Evolutionary conservation across 495 filamentous ascomycete species (phyloP).

Genomic region (Penicillium longicatenatum): DNA sequence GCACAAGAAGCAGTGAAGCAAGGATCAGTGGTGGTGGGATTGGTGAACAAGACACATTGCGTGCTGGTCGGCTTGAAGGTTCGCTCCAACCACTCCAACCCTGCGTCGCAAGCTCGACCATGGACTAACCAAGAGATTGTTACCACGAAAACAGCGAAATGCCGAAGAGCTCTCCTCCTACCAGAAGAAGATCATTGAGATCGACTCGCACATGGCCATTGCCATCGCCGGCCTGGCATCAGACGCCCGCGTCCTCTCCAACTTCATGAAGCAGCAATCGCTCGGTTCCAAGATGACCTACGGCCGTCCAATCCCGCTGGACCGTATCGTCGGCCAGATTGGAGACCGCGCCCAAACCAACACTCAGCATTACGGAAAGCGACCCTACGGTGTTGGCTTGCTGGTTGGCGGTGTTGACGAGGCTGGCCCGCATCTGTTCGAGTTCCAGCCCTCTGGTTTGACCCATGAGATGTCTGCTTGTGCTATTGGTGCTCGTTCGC

Average conservation of each 20-base stretch:
- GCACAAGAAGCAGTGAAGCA: constrained; percentile 98
- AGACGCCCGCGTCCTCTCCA: constrained; percentile 97
- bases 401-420: constrained; percentile 94
- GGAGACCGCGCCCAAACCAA: constrained; percentile 96
- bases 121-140: constrained; percentile 6
- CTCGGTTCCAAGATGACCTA: constrained; percentile 94
- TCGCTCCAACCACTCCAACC: constrained; percentile 24
- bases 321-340: constrained; percentile 85
- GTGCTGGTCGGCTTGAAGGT: constrained; percentile 97
- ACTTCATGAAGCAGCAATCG: constrained; percentile 99
- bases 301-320: constrained; percentile 86
- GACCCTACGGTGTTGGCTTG: constrained; percentile 94
- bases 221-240: constrained; percentile 96
- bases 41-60: constrained; percentile 96
- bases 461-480: constrained; percentile 96
- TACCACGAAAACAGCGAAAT: constrained; percentile 66
- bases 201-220: constrained; percentile 94
- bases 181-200: constrained; percentile 97
- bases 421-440: constrained; percentile 90
- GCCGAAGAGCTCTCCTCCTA: constrained; percentile 99
- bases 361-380: constrained; percentile 96
- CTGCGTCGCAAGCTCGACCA: constrained; percentile 1
- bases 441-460: constrained; percentile 96
- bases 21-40: constrained; percentile 94
- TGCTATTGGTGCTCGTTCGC: constrained; percentile 91